These are phyloP conservation scores for Cucurbita maxima DNA, from an alignment of 306 rosid species.

Conservation along the genomic window DNA sequence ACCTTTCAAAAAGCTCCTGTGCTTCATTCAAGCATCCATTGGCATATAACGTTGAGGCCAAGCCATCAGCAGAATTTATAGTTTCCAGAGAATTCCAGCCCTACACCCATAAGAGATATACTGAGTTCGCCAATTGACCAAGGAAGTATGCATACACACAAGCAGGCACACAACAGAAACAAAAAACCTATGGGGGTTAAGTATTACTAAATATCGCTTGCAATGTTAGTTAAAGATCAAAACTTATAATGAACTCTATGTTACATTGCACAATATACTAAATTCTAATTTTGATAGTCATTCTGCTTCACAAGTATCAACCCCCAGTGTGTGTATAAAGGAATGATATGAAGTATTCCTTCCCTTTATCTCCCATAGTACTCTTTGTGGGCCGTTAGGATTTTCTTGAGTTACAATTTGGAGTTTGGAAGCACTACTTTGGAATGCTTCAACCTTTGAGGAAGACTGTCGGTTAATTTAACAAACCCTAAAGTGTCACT, in stretches of 20 bases:
- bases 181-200: neutral
- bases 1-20: constrained; percentile 82
- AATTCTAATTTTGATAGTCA: neutral
- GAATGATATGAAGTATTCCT: neutral
- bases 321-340: neutral
- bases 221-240: neutral
- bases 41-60: constrained; percentile 58
- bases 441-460: neutral
- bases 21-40: constrained; percentile 42
- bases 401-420: neutral
- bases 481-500: neutral
- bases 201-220: neutral
- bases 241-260: neutral
- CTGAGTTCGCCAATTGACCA: neutral
- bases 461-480: neutral
- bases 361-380: neutral
- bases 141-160: neutral
- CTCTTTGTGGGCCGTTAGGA: neutral
- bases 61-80: constrained; percentile 52
- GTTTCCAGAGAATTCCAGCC: constrained; percentile 80
- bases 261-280: neutral
- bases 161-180: neutral
- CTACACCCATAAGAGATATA: constrained; percentile 22
- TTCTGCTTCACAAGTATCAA: neutral
- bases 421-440: neutral